Evolutionary conservation across 306 rosid species (phyloP).

Genomic region (Mimosa pudica): DNA sequence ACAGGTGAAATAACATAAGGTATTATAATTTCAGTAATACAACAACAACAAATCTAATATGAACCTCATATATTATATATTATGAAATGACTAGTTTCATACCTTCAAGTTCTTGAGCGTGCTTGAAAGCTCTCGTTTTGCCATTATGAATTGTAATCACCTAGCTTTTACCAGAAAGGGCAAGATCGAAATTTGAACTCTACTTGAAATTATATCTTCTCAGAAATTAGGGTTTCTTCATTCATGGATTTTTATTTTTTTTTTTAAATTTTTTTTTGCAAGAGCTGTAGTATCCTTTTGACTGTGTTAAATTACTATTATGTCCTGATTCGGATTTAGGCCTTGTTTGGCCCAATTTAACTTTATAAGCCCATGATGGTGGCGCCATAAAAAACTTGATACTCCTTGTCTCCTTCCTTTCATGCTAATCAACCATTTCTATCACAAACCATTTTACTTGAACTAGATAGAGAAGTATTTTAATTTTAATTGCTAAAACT

Average conservation of each 20-base stretch:
- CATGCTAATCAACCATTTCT: too few relatives aligned
- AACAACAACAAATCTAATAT: too few relatives aligned
- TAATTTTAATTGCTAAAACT: too few relatives aligned
- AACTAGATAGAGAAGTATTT: too few relatives aligned
- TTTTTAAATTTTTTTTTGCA: background rate
- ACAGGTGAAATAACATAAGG: constrained; percentile 8
- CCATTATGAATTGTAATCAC: constrained; percentile 48
- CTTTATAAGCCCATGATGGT: background rate
- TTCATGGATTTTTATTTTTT: background rate
- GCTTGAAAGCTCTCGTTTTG: constrained; percentile 64
- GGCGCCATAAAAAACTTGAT: background rate
- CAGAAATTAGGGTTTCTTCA: constrained; percentile 24
- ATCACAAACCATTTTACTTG: too few relatives aligned
- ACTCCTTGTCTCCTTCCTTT: too few relatives aligned
- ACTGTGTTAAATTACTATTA: background rate
- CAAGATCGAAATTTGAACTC: constrained; percentile 7
- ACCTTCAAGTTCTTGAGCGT: constrained; percentile 71
- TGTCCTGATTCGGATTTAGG: background rate
- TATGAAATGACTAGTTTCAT: background rate
- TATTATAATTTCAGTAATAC: background rate
- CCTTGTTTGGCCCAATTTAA: background rate
- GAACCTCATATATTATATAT: too few relatives aligned
- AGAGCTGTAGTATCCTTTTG: background rate
- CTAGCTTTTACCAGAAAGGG: background rate
- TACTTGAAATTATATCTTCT: constrained; percentile 1